Percentiles rank a stretch among this genome's conserved stretches.
phyloP scores from a whole-genome alignment of 2,329 filamentous ascomycete species.

The Cladosporium sp. region DNA sequence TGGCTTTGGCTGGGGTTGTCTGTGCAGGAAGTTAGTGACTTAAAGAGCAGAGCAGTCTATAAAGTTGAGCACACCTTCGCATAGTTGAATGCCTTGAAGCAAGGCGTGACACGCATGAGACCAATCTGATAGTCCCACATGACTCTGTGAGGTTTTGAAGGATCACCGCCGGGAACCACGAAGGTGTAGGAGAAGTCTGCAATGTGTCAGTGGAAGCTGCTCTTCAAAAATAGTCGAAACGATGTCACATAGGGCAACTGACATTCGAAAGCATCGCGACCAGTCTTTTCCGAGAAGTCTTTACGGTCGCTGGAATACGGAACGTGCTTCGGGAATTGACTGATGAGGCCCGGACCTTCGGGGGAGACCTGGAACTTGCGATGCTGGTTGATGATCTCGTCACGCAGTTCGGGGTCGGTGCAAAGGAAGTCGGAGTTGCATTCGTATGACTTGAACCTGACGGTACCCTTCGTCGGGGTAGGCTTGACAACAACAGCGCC shows the following conservation, averaged over 20 bases:
- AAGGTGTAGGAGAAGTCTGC: slow-evolving; percentile 83
- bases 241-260: slow-evolving; percentile 17
- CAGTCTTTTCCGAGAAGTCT: slow-evolving; percentile 79
- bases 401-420: slow-evolving; percentile 15
- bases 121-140: slow-evolving; percentile 98
- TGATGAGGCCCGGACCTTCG: slow-evolving; percentile 37
- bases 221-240: neutral
- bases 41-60: neutral
- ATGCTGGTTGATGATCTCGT: slow-evolving; percentile 55
- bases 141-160: slow-evolving; percentile 52
- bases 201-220: neutral
- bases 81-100: slow-evolving; percentile 88
- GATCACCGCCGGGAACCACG: slow-evolving; percentile 58
- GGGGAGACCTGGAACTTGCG: slow-evolving; percentile 61
- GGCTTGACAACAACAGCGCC: slow-evolving; percentile 60
- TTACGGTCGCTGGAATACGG: slow-evolving; percentile 96
- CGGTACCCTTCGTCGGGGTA: slow-evolving; percentile 58
- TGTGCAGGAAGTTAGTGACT: slow-evolving; percentile 35
- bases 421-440: slow-evolving; percentile 28
- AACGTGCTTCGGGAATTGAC: slow-evolving; percentile 60
- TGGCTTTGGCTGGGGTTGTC: slow-evolving; percentile 84
- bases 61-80: slow-evolving; percentile 62
- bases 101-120: slow-evolving; percentile 86
- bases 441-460: slow-evolving; percentile 74
- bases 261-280: slow-evolving; percentile 86